Base-by-base conservation (phyloP, 2,329 filamentous ascomycete species). In the Aspergillus awamori region DNA sequence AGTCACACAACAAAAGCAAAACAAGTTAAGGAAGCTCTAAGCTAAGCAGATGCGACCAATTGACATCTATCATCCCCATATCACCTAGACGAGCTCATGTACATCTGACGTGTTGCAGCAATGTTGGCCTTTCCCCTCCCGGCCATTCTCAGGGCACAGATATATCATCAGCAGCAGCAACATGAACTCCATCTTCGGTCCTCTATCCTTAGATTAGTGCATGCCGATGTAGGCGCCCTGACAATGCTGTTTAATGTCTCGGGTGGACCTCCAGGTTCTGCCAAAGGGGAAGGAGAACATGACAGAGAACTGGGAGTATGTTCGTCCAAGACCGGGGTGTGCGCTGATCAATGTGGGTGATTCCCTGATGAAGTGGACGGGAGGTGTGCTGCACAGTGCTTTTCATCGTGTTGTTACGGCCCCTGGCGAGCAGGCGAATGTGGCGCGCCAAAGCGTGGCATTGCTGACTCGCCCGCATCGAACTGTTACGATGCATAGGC, bases 281-380 rank as follows among this genome's bases (percentile, higher is more conserved):
- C 57, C 63, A 0, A 70, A 69, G 0, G 67, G 67, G 8, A 30
- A 22, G 20, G 45, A 57, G 7, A 63, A 63, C 20, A 30, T 54
- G 11, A 51, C 53, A 5, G 53, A 61, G 8, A 64, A 66, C 8
- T 71, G 70, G 70, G 43, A 60, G 15, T 73, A 61, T 43, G 62
- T 71, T 2, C 55, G 58, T 15, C 70, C 70, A 1, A 39, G 60
- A 8, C 62, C 63, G 1, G 70, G 65, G 0, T 67, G 66, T 59
- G 64, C 74, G 11, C 72, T 83, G 43, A 76, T 83, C 22, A 83
- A 83, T 64, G 69, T 83, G 6, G 81, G 82, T 2, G 81, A 83
- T 65, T 77, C 79, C 1, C 67, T 82, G 57, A 78, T 81, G 10
- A 78, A 81, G 60, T 79, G 82, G 64, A 79, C 77, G 0, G 73